Conservation (phyloP, 345 rosid species). For the Linum tenue region DNA sequence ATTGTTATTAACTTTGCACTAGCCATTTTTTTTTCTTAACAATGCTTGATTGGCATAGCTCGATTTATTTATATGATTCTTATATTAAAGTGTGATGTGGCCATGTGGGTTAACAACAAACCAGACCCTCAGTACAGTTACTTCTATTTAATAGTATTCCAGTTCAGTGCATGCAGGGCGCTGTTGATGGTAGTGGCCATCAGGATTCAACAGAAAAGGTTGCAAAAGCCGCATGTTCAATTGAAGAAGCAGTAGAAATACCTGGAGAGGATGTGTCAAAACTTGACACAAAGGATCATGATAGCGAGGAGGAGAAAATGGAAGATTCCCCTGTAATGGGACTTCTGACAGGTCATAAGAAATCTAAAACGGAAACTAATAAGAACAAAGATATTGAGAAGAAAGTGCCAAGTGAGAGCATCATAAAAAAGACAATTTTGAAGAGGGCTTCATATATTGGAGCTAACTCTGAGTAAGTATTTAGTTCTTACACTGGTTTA, state of each 20-base stretch:
- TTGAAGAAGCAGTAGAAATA: slow-evolving; percentile 22
- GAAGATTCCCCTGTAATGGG: slow-evolving; percentile 77
- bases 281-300: slow-evolving; percentile 30
- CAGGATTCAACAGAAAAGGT: slow-evolving; percentile 35
- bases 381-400: slow-evolving; percentile 24
- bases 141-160: background rate
- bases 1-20: no score
- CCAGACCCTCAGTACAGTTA: no score
- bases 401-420: slow-evolving; percentile 34
- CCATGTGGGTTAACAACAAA: no score
- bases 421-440: slow-evolving; percentile 44
- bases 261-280: slow-evolving; percentile 32
- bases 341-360: slow-evolving; percentile 37
- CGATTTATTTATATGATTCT: no score
- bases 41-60: no score
- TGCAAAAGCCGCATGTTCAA: slow-evolving; percentile 24
- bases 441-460: slow-evolving; percentile 51
- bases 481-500: background rate
- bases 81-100: no score
- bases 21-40: no score
- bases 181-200: slow-evolving; percentile 32
- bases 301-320: slow-evolving; percentile 48
- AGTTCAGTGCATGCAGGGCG: slow-evolving; percentile 42
- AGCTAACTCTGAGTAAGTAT: slow-evolving; percentile 63
- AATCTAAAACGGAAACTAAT: slow-evolving; percentile 27